Evolutionary conservation across 768 basidiomycete genomes (phyloP).

Genomic region (Pleurotus ostreatus): DNA sequence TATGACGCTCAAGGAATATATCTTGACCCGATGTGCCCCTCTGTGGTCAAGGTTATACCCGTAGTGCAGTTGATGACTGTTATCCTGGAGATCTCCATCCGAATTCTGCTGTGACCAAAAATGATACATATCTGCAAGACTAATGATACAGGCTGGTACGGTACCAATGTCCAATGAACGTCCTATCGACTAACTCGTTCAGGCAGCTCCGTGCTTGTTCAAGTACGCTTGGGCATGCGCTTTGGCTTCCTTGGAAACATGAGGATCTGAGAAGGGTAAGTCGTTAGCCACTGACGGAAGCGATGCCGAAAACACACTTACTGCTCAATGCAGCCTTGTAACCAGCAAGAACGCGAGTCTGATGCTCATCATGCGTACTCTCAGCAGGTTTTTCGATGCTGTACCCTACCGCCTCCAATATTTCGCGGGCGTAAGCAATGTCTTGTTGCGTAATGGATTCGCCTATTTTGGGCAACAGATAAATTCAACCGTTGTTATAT

Average conservation of each 20-base stretch:
- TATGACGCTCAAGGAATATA: too few species aligned
- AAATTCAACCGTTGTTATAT: too few species aligned
- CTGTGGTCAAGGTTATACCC: too few species aligned
- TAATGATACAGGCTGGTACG: too few species aligned
- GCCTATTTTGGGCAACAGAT: constrained; percentile 23
- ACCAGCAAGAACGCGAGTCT: constrained; percentile 45
- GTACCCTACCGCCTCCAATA: constrained; percentile 43
- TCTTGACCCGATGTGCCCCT: too few species aligned
- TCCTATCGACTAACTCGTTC: background rate
- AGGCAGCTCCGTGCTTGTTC: constrained; percentile 20
- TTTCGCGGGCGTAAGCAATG: constrained; percentile 50
- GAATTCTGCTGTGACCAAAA: too few species aligned
- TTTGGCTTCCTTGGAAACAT: constrained; percentile 47
- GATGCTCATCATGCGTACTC: constrained; percentile 33
- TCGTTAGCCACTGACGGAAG: constrained; percentile 2
- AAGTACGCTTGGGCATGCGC: constrained; percentile 40
- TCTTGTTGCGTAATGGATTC: constrained; percentile 42
- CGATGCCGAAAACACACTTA: constrained; percentile 16
- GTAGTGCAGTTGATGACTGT: too few species aligned
- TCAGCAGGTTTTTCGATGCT: constrained; percentile 18
- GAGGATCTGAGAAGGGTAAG: constrained; percentile 28
- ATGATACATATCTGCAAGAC: too few species aligned
- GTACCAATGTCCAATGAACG: too few species aligned
- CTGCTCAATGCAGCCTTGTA: constrained; percentile 54
- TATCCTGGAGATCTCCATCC: too few species aligned